These are phyloP conservation scores for Anacardium occidentale DNA, from an alignment of 345 rosid genomes.

Conservation along the genomic window DNA sequence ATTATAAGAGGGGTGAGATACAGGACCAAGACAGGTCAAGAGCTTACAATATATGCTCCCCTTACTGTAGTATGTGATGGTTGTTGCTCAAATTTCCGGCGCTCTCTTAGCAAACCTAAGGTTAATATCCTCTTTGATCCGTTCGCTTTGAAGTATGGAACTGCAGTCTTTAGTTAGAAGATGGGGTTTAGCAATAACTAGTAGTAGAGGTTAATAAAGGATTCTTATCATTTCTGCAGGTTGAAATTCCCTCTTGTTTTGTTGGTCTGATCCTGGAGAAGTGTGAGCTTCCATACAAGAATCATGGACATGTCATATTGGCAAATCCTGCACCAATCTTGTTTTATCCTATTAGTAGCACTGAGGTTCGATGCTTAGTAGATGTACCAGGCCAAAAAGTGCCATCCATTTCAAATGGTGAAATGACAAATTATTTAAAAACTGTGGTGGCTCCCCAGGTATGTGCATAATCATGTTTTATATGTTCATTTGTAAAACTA, in stretches of 20 bases:
- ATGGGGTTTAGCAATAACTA: too few relatives aligned
- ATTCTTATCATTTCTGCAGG: background rate
- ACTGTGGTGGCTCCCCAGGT: conserved; percentile 13
- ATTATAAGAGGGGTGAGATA: background rate
- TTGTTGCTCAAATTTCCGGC: conserved; percentile 1
- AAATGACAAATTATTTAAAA: conserved; percentile 7
- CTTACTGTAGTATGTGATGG: conserved; percentile 5
- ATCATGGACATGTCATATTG: conserved; percentile 1
- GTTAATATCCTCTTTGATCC: background rate
- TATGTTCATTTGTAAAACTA: background rate
- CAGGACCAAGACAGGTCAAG: background rate
- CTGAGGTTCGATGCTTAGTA: background rate
- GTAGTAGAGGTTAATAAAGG: background rate
- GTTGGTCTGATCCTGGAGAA: conserved; percentile 10
- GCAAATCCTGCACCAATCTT: conserved; percentile 1
- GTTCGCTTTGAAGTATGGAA: too few relatives aligned
- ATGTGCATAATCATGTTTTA: too few relatives aligned
- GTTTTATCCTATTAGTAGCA: conserved; percentile 4
- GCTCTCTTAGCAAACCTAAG: background rate
- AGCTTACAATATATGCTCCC: background rate
- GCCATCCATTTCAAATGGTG: conserved; percentile 14
- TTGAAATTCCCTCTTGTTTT: conserved; percentile 8
- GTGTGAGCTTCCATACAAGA: background rate
- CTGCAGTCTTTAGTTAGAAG: too few relatives aligned
- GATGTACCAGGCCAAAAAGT: conserved; percentile 2